A percentile compares a stretch with the other conserved stretches of the same genome.
phyloP scores from a whole-genome alignment of 2,329 filamentous ascomycete species.

The Colletotrichum higginsianum region DNA sequence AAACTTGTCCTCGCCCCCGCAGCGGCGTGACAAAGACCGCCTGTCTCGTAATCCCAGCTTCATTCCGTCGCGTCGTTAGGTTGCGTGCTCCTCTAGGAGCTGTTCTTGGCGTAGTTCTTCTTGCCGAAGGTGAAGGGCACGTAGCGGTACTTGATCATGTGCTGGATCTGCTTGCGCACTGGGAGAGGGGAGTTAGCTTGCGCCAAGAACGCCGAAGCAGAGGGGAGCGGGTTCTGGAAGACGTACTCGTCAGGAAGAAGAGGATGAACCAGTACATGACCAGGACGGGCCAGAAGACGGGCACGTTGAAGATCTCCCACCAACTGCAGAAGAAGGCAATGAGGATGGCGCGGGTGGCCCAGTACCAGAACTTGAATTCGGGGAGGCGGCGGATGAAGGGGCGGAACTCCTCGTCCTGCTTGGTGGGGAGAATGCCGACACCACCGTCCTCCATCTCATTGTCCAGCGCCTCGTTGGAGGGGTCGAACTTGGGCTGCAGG shows the following conservation, averaged over 20 bases:
- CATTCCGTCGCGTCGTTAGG: slow-evolving; percentile 28
- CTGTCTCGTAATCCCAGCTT: slow-evolving; percentile 3
- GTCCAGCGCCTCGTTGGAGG: slow-evolving; percentile 90
- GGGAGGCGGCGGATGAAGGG: slow-evolving; percentile 96
- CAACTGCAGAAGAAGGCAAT: slow-evolving; percentile 92
- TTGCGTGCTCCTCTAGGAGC: slow-evolving; percentile 52
- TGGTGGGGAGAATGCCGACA: slow-evolving; percentile 86
- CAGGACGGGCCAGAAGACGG: slow-evolving; percentile 98
- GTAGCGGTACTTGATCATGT: slow-evolving; percentile 99
- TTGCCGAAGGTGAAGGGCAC: slow-evolving; percentile 95
- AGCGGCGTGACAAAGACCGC: slow-evolving; percentile 4
- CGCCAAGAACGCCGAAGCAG: slow-evolving; percentile 7
- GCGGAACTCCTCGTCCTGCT: slow-evolving; percentile 97
- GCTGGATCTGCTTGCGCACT: slow-evolving; percentile 99
- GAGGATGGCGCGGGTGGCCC: slow-evolving; percentile 87
- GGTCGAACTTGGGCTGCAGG: slow-evolving; percentile 98
- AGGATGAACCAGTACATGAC: slow-evolving; percentile 99
- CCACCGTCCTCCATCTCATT: slow-evolving; percentile 97
- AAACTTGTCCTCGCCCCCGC: slow-evolving; percentile 2
- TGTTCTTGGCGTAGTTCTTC: slow-evolving; percentile 81
- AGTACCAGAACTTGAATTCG: slow-evolving; percentile 99
- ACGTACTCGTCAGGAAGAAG: slow-evolving; percentile 93
- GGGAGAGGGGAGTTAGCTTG: slow-evolving; percentile 30
- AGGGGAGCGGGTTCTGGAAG: slow-evolving; percentile 10
- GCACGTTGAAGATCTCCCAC: slow-evolving; percentile 95